These are phyloP conservation scores for Triticum dicoccoides DNA, from an alignment of 176 grass and related monocot genomes.

Conservation along the genomic window DNA sequence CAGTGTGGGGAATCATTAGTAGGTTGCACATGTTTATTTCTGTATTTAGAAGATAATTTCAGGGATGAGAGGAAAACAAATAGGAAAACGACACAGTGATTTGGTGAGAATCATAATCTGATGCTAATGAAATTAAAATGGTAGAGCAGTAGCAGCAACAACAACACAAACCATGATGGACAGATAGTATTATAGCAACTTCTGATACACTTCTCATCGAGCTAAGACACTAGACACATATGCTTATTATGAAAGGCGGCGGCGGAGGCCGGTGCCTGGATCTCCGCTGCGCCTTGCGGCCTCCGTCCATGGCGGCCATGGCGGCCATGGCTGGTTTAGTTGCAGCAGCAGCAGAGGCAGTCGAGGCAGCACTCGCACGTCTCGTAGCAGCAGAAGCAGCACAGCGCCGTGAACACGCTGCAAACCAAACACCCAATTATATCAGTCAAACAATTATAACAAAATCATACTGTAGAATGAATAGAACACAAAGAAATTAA, in stretches of 20 bases:
- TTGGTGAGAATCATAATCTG: too few relatives aligned
- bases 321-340: neutral
- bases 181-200: too few relatives aligned
- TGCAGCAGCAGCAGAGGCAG: constrained; percentile 85
- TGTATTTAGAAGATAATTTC: neutral
- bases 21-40: neutral
- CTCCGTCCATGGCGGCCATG: neutral
- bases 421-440: too few relatives aligned
- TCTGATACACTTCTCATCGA: too few relatives aligned
- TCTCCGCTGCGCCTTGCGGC: neutral
- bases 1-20: neutral
- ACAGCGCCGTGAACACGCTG: constrained; percentile 74
- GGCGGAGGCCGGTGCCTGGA: neutral
- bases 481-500: too few relatives aligned
- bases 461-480: too few relatives aligned
- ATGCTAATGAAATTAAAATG: too few relatives aligned
- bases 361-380: constrained; percentile 96
- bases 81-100: neutral
- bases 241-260: too few relatives aligned
- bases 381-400: constrained; percentile 98
- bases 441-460: too few relatives aligned
- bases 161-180: too few relatives aligned
- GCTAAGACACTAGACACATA: too few relatives aligned
- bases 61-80: neutral
- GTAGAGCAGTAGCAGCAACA: too few relatives aligned